phyloP scores from a whole-genome alignment of 257 asterid species.

The Galeopsis tetrahit region DNA sequence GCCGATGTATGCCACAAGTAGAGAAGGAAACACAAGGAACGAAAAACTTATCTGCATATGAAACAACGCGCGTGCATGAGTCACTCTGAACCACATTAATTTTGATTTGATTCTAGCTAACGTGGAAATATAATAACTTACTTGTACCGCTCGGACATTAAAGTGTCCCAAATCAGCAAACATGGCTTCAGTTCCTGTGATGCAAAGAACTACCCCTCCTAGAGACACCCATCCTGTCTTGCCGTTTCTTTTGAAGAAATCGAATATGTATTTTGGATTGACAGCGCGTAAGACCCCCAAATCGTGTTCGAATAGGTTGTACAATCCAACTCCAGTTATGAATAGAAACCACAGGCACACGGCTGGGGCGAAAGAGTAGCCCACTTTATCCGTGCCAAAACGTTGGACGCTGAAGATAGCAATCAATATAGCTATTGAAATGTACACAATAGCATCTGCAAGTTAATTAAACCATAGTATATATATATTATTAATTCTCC shows the following conservation, averaged over 20 bases:
- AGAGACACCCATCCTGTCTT: conserved; percentile 67
- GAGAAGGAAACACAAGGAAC: conserved; percentile 57
- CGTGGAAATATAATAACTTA: conserved; percentile 24
- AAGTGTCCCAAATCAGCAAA: conserved; percentile 88
- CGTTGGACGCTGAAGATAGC: conserved; percentile 57
- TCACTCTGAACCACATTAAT: no score
- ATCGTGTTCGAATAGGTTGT: conserved; percentile 57
- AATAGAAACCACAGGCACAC: conserved; percentile 59
- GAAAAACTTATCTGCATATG: conserved; percentile 63
- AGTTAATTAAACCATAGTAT: not conserved
- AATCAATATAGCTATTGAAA: conserved; percentile 60
- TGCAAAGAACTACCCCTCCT: conserved; percentile 72
- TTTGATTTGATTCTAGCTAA: no score
- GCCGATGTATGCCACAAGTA: conserved; percentile 55
- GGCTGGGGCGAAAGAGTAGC: conserved; percentile 70
- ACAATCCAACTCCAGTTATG: conserved; percentile 55
- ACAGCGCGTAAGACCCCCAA: conserved; percentile 51
- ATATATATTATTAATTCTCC: not conserved
- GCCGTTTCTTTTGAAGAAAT: conserved; percentile 65
- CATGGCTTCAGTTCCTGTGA: conserved; percentile 88
- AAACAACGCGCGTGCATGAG: not conserved
- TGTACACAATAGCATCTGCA: conserved; percentile 53
- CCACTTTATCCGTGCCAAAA: conserved; percentile 78
- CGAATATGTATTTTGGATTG: conserved; percentile 59
- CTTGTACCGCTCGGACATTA: conserved; percentile 65